Evolutionary conservation across 1,284 basidiomycete species (phyloP), one percentile per base, ranked within the genome.

Genomic region (Microbotryum lychnidis-dioicae): DNA sequence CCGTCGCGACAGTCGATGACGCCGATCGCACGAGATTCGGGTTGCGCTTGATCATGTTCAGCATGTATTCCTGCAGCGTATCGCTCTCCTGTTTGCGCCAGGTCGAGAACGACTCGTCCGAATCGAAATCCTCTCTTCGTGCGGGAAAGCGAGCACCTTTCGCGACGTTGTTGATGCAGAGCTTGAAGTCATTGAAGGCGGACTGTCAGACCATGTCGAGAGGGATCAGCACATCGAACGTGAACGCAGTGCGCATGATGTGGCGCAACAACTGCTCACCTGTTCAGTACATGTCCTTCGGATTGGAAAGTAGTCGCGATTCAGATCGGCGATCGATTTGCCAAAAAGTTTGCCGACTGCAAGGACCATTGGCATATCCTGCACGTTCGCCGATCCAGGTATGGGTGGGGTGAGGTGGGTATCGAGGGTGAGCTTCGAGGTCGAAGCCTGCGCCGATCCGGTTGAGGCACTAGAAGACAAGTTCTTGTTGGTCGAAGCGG

Each of bases 121-220:
- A 84, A 29, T 83, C 80, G 70, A 97, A 98, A 74, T 98, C 93
- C 67, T 89, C 85, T 66, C 86, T 81, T 53, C 86, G 82, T 33
- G 89, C 91, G 0, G 93, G 91, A 73, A 93, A 91, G 0, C 87
- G 78, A 23, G 31, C 53, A 58, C 23, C 89, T 87, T 8, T 86
- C 63, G 87, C 89, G 74, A 97, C 87, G 66, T 92, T 90, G 77
- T 91, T 93, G 58, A 97, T 79, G 73, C 89, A 92, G 37, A 87
- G 87, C 81, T 91, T 93, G 54, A 93, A 78, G 73, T 93, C 91
- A 55, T 81, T 81, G 64, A 93, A 76, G 0, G 89, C 90, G 29
- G 89, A 87, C 83, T 90, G 71, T 42, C 37, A 16, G 16, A 42
- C 6, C 12, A 42, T 18, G 16, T 12, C 37, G 37, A 42, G 16